A percentile compares a stretch with the other conserved stretches of the same genome.
Conservation (phyloP, 768 basidiomycete species). For the Rhodosporidiobolus odoratus region DNA sequence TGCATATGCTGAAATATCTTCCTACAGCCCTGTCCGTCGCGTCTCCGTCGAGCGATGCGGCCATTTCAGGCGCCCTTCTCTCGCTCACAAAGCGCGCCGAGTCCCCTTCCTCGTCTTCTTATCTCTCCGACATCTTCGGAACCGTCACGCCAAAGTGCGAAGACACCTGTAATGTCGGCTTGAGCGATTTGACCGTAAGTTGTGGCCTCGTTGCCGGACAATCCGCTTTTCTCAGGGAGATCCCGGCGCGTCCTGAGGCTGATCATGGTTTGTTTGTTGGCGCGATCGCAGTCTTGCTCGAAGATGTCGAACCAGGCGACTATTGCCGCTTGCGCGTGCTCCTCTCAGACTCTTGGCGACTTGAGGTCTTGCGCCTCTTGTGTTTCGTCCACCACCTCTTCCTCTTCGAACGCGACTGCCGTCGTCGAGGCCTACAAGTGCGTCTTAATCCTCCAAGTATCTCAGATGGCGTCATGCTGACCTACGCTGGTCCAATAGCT, state of each 20-base stretch:
- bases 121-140: slow-evolving; percentile 18
- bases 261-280: not conserved
- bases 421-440: slow-evolving; percentile 33
- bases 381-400: slow-evolving; percentile 19
- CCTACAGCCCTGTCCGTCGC: not conserved
- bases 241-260: not conserved
- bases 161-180: slow-evolving; percentile 1
- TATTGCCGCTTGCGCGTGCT: slow-evolving; percentile 36
- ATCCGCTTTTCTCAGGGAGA: not conserved
- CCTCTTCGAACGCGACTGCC: slow-evolving; percentile 1
- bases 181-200: slow-evolving; percentile 17
- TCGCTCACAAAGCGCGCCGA: slow-evolving; percentile 14
- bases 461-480: too few species aligned
- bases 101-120: slow-evolving; percentile 11
- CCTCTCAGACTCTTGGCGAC: slow-evolving; percentile 22
- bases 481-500: not conserved
- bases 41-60: too few species aligned
- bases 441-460: not conserved
- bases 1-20: not conserved
- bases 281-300: slow-evolving; percentile 24
- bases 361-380: slow-evolving; percentile 24
- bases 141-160: not conserved
- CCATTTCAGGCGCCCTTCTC: not conserved
- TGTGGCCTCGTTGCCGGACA: not conserved
- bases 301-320: slow-evolving; percentile 4